Evolutionary conservation across 2,329 filamentous ascomycete species (phyloP).

Genomic region (Colletotrichum gigasporum): DNA sequence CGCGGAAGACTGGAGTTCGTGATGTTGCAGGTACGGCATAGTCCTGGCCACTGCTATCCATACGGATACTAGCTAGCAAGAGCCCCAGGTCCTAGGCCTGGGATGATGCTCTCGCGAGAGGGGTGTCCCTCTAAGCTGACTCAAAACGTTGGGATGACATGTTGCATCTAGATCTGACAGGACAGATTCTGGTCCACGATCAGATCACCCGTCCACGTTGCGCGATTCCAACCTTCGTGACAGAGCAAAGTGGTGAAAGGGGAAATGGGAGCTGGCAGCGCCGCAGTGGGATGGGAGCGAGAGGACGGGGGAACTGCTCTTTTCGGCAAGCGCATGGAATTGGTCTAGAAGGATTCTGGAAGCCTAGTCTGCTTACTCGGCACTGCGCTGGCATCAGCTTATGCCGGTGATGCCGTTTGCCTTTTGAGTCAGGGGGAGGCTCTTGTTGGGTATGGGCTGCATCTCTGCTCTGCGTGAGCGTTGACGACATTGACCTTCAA

Average conservation of each 20-base stretch:
- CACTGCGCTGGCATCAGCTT: constrained; percentile 7
- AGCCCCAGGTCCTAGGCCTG: too few relatives aligned
- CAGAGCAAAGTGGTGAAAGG: background rate
- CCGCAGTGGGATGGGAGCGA: background rate
- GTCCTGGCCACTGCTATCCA: background rate
- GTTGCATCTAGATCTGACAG: background rate
- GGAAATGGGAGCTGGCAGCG: too few relatives aligned
- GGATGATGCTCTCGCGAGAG: background rate
- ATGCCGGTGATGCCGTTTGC: constrained; percentile 15
- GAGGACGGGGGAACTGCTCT: constrained; percentile 1
- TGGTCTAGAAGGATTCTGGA: constrained; percentile 17
- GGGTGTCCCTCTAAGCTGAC: background rate
- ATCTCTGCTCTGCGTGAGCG: too few relatives aligned
- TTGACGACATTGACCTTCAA: too few relatives aligned
- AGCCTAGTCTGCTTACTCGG: background rate
- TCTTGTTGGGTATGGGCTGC: too few relatives aligned
- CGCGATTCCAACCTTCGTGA: background rate
- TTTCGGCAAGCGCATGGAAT: constrained; percentile 26
- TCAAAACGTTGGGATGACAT: background rate
- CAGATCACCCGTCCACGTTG: background rate
- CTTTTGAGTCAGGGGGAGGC: background rate
- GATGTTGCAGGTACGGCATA: background rate
- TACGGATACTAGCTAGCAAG: too few relatives aligned
- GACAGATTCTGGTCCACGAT: background rate
- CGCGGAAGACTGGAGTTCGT: background rate